A percentile compares a stretch with the other conserved stretches of the same genome.
phyloP scores from a whole-genome alignment of 75 land plant genomes.

The Azolla pinnata region DNA sequence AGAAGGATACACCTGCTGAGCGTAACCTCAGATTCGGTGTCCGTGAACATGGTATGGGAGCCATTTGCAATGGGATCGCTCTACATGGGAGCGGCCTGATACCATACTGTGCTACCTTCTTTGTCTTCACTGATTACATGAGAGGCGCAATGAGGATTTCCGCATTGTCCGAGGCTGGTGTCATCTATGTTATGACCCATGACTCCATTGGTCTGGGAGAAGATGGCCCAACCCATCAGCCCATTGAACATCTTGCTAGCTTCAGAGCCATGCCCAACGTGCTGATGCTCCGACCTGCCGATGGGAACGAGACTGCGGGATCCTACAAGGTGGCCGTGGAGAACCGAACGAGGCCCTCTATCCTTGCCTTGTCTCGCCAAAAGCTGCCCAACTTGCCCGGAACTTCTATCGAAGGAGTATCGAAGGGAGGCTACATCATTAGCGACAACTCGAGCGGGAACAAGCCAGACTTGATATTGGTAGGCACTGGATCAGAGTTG shows the following conservation, averaged over 20 bases:
- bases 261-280: conserved; percentile 81
- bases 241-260: conserved; percentile 74
- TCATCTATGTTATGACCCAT: conserved; percentile 84
- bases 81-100: conserved; percentile 60
- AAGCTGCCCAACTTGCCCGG: conserved; percentile 69
- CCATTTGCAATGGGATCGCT: conserved; percentile 67
- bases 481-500: conserved; percentile 81
- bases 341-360: conserved; percentile 48
- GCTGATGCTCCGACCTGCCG: conserved; percentile 71
- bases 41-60: conserved; percentile 80
- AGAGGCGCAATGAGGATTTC: conserved; percentile 62
- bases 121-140: conserved; percentile 87
- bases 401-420: conserved; percentile 61
- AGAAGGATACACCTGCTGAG: conserved; percentile 58
- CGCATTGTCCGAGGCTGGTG: conserved; percentile 61
- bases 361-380: conserved; percentile 72
- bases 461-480: conserved; percentile 65
- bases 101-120: conserved; percentile 77
- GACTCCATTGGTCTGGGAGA: conserved; percentile 92
- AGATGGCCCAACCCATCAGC: conserved; percentile 90
- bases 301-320: conserved; percentile 82
- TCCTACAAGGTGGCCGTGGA: conserved; percentile 63
- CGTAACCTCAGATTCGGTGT: conserved; percentile 75
- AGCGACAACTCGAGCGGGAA: conserved; percentile 45
- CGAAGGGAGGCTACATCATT: conserved; percentile 57